Evolutionary conservation across 805 yeast genomes (phyloP), one percentile per base, ranked within the genome.

Genomic region (Limtongozyma cylindracea): DNA sequence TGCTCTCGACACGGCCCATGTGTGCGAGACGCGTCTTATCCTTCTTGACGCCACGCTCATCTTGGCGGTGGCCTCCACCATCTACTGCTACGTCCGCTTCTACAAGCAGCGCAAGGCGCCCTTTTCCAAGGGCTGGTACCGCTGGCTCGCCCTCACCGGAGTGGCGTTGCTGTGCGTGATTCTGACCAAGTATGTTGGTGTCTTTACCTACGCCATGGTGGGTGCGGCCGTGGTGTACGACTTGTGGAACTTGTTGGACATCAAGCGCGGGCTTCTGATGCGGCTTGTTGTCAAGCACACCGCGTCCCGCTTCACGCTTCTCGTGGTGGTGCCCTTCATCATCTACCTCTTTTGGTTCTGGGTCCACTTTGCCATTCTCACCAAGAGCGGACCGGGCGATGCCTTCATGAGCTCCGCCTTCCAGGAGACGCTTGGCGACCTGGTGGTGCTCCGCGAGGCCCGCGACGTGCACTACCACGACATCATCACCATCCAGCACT

Each of bases 131-230:
- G 29, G 50, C 24, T 88, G 99, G 98, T 76, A 88, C 68, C 47
- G 50, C 22, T 88, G 98, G 98, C 56, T 88, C 21, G 39, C 56
- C 13, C 44, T 62, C 20, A 84, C 96, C 5, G 99, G 99, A 18
- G 51, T 77, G 6, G 56, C 84, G 1, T 57, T 88, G 26, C 77
- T 95, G 0, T 68, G 84, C 40, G 95, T 88, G 16, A 84, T 88
- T 27, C 73, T 93, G 20, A 88, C 95, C 26, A 88, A 88, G 41
- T 82, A 88, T 44, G 94, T 88, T 19, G 99, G 99, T 44, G 72
- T 73, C 6, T 72, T 88, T 53, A 80, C 96, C 1, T 88, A 71
- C 43, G 56, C 69, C 21, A 64, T 91, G 23, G 64, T 88, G 31
- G 99, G 99, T 16, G 44, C 63, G 25, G 93, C 91, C 20, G 95